Base-by-base conservation (phyloP, 2,329 filamentous ascomycete species). In the Orbilia javanica region DNA sequence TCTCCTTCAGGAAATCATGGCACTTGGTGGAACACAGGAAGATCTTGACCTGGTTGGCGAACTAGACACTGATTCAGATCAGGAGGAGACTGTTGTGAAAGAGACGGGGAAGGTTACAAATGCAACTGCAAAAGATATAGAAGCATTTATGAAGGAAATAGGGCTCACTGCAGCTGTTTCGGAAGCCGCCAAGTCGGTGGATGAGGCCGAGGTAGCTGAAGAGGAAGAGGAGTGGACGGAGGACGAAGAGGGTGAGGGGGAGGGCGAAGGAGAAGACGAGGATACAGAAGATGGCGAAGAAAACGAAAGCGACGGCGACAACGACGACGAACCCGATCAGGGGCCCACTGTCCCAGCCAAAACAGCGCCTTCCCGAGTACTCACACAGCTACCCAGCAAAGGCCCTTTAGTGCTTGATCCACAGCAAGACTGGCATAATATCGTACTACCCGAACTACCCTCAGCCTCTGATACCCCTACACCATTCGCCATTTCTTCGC, bases 381-480 rank as follows among this genome's bases (percentile, higher is more conserved):
- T 72, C 44, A 70, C 82, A 83, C 74, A 84, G 73, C 67, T 79
- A n/a, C 75, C 67, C 65, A 81, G 76, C 44, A 44, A 82, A 90
- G 89, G 84, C 86, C 46, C 74, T 62, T 44, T 78, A 10, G 53
- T 36, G 7, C 87, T 92, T 81, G 85, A 87, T 79, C 89, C 90
- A 65, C 87, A 89, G 81, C 87, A 90, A 20, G 90, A 92, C 83
- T 93, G 91, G 91, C 90, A 91, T 83, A 85, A 88, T 34, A 86
- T 87, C 67, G 83, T 87, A 79, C 85, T 92, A 46, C 87, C 89
- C 18, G 78, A 83, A n/a, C 84, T 91, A 39, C 84, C 87, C 42
- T 81, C 80, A 5, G 82, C 85, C 10, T 72, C 78, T 1, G 62
- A 69, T 6, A 57, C 5, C 7, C 22, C 50, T 4, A 29, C 71